A percentile compares a stretch with the other conserved stretches of the same genome.
These are phyloP conservation scores for Epichloe baconii DNA, from an alignment of 2,329 filamentous ascomycete genomes.

Conservation along the genomic window DNA sequence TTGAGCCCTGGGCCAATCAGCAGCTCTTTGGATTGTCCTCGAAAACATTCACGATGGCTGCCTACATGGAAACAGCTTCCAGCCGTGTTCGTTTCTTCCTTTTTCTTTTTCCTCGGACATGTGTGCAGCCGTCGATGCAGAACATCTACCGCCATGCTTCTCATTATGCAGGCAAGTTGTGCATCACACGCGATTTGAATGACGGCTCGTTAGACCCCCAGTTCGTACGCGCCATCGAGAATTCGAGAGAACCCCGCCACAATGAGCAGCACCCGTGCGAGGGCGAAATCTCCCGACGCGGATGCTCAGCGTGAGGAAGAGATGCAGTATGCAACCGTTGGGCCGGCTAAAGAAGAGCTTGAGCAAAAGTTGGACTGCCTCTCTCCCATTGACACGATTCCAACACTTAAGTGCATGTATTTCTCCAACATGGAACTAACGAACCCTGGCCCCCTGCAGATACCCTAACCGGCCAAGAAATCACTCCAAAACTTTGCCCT, in stretches of 20 bases:
- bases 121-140: no score
- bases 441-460: slow-evolving; percentile 25
- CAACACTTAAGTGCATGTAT: background rate
- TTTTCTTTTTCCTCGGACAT: no score
- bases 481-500: slow-evolving; percentile 63
- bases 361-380: slow-evolving; percentile 26
- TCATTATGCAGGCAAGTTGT: background rate
- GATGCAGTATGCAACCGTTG: slow-evolving; percentile 33
- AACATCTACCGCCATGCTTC: background rate
- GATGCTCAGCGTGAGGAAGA: slow-evolving; percentile 37
- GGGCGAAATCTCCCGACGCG: slow-evolving; percentile 19
- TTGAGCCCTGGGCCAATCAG: no score
- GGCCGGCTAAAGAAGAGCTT: slow-evolving; percentile 28
- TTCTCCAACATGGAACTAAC: background rate
- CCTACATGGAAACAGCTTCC: no score
- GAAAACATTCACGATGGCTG: no score
- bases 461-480: slow-evolving; percentile 78
- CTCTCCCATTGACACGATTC: background rate
- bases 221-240: background rate
- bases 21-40: no score
- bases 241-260: background rate
- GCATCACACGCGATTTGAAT: background rate
- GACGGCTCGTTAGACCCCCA: background rate
- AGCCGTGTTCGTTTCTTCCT: no score
- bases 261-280: background rate